Base-by-base conservation (phyloP, 2,329 filamentous ascomycete species). In the Penicillium sp. region DNA sequence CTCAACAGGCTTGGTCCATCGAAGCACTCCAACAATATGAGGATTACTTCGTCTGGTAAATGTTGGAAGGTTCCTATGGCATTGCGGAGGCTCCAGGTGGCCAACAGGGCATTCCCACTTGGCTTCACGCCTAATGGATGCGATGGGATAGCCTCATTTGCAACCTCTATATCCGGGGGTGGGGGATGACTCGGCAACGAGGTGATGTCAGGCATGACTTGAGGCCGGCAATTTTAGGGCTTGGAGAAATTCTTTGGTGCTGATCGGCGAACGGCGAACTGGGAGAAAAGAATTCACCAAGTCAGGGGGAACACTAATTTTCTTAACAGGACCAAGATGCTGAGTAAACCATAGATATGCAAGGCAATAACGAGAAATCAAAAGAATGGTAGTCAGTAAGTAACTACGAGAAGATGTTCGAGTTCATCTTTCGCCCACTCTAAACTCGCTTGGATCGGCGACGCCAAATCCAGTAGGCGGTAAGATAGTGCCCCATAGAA, bases 51-150 rank as follows among this genome's bases (percentile, higher is more conserved):
- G 69, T 97, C 92, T 3, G 91, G 87, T 45, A 95, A 73, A 33
- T 70, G 66, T 49, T 79, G 78, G 65, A 95, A 86, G 4, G 65
- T 64, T 13, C 90, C 91, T 53, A 83, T 80, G 33, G 75, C 77
- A 41, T 75, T 69, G 52, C 88, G 87, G 40, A 89, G 80, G 71
- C 88, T 88, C 47, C 77, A 77, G 2, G 75, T 76, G 11, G 81
- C 76, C 16, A 83, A 82, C 36, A 92, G 80, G 41, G 85, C 84
- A 74, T 99, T 97, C 31, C 92, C 93, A 53, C 87, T 80, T 1
- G 93, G 92, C 65, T 90, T 93, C 56, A 97, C 78, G 28, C 87
- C 87, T 39, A 95, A 75, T 31, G 89, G 89, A 75, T 97, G 92
- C 33, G 78, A 76, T 42, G 87, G 86, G 45, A 95, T 84, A 37